Evolutionary conservation across 2,329 filamentous ascomycete genomes (phyloP), one percentile per base, ranked within the genome.

Genomic region (Hirsutella thompsonii): DNA sequence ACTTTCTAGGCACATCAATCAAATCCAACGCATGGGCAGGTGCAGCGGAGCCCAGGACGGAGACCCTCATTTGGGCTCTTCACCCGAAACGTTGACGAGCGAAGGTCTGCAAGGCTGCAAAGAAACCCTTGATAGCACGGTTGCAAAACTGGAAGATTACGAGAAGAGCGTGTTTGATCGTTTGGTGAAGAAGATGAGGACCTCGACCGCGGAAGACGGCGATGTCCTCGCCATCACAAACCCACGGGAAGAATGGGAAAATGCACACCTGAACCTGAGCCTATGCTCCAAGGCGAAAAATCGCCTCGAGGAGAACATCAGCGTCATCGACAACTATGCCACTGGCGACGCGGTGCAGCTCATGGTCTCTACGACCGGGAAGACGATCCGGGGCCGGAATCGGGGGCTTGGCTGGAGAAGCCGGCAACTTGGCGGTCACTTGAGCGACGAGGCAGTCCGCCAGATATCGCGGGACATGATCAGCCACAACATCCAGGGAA

Each of bases 321-420:
- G 42, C 38, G 42, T 39, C 14, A 43, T 49, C 19, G 42, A 49
- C 20, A 49, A 47, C 32, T 44, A 47, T 19, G 35, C 41, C 11
- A 38, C 43, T 14, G 42, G 47, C 8, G 46, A 49, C 32, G 46
- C 42, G 21, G 33, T 46, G 8, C 39, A 49, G 21, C 42, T 45
- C 29, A 39, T 47, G 34, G 46, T 47, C 3, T 49, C 42, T 20
- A 49, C 42, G 5, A 43, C 44, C 32, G 41, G 47, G 18, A 49
- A 45, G 36, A 46, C 39, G 9, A 42, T 46, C 3, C 37, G 43
- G 19, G 42, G 44, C 2, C 46, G 45, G 39, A 47, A 49, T 20
- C 33, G 38, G 26, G 45, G 40, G 3, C 36, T 44, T 30, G 44
- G 46, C 5, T 39, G 26, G 37, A 45, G 43, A 38, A 43, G 36